A percentile compares a stretch with the other conserved stretches of the same genome.
phyloP scores from a whole-genome alignment of 2,329 filamentous ascomycete species.

The Colletotrichum sp. region DNA sequence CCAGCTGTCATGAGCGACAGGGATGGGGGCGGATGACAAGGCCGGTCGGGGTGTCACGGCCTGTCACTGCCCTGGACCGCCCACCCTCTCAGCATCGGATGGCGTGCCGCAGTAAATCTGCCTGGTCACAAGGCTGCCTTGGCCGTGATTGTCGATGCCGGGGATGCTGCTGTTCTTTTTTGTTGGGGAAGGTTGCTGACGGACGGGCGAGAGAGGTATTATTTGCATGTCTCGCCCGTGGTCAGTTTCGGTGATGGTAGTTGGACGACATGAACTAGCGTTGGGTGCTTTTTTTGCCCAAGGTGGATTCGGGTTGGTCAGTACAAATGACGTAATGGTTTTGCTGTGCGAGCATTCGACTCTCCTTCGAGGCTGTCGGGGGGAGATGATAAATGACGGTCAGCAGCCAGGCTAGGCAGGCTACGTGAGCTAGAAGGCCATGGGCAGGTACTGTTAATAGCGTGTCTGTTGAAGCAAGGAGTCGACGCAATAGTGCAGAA shows the following conservation, averaged over 20 bases:
- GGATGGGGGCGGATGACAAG: slow-evolving; percentile 16
- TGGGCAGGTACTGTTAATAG: neutral
- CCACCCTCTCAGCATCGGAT: slow-evolving; percentile 16
- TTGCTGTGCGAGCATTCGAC: neutral
- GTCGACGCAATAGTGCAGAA: neutral
- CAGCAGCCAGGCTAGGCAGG: neutral
- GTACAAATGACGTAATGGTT: slow-evolving; percentile 10
- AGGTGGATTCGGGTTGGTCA: neutral
- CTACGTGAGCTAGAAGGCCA: neutral
- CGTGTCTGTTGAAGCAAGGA: neutral
- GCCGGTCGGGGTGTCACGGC: neutral
- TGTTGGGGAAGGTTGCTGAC: neutral
- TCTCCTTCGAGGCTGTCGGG: neutral
- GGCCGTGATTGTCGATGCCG: neutral
- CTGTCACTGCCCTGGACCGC: slow-evolving; percentile 15
- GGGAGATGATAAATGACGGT: neutral
- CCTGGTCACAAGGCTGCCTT: slow-evolving; percentile 21
- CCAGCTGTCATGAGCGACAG: slow-evolving; percentile 7
- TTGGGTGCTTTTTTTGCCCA: neutral
- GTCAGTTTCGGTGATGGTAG: neutral
- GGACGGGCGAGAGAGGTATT: neutral
- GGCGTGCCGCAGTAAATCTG: slow-evolving; percentile 19
- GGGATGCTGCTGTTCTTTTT: neutral
- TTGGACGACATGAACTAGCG: neutral
- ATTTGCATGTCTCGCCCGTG: neutral